Percentiles rank a stretch among this genome's conserved stretches.
phyloP scores from a whole-genome alignment of 1,284 basidiomycete species.

The Tylopilus orsonianus region DNA sequence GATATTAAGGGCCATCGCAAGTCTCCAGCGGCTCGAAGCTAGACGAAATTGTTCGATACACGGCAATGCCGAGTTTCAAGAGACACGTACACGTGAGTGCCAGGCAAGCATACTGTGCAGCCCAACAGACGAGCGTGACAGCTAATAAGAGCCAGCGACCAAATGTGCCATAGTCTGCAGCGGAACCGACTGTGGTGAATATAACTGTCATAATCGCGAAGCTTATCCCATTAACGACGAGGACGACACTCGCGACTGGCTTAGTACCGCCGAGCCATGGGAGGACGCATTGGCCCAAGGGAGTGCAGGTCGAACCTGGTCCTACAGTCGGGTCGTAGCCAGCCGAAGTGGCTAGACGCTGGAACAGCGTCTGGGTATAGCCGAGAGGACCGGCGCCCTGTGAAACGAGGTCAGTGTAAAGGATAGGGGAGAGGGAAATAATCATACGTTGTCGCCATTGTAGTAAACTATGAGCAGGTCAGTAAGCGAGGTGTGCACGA shows the following conservation, averaged over 20 bases:
- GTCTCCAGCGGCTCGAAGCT: slow-evolving; percentile 71
- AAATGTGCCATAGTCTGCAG: slow-evolving; percentile 80
- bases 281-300: slow-evolving; percentile 71
- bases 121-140: slow-evolving; percentile 78
- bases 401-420: background rate
- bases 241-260: slow-evolving; percentile 69
- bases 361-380: slow-evolving; percentile 73
- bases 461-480: slow-evolving; percentile 53
- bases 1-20: slow-evolving; percentile 80
- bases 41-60: background rate
- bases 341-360: slow-evolving; percentile 64
- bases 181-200: slow-evolving; percentile 80
- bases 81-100: slow-evolving; percentile 56
- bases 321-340: slow-evolving; percentile 68
- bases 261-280: slow-evolving; percentile 72
- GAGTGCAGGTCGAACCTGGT: slow-evolving; percentile 62
- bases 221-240: slow-evolving; percentile 73
- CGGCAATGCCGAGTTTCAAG: background rate
- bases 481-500: slow-evolving; percentile 12
- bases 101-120: slow-evolving; percentile 75
- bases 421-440: background rate
- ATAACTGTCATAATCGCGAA: slow-evolving; percentile 80
- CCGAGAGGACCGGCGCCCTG: slow-evolving; percentile 63
- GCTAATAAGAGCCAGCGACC: slow-evolving; percentile 74
- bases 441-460: slow-evolving; percentile 65